Conservation (phyloP, 2,329 filamentous ascomycete genomes). For the Podosphaera aphanis region DNA sequence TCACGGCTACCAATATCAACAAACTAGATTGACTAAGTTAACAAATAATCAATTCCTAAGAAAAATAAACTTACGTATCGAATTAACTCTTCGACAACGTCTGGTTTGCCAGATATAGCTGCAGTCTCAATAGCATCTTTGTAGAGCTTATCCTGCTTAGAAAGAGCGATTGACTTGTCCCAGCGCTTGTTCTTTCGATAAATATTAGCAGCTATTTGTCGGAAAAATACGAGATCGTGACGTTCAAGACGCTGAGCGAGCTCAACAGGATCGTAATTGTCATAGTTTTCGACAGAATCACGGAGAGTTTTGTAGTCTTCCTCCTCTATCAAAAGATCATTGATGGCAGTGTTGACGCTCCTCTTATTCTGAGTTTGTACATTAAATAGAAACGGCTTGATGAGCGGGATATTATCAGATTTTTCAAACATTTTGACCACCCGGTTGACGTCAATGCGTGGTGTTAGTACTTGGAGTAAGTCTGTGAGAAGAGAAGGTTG, state of each 20-base stretch:
- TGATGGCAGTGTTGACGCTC: slow-evolving; percentile 92
- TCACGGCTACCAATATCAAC: slow-evolving; percentile 97
- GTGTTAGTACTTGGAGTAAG: slow-evolving; percentile 71
- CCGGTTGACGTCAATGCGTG: slow-evolving; percentile 89
- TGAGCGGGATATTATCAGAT: slow-evolving; percentile 89
- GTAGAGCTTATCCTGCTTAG: slow-evolving; percentile 98
- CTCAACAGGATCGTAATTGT: slow-evolving; percentile 93
- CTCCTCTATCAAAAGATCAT: slow-evolving; percentile 91
- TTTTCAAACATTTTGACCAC: slow-evolving; percentile 99
- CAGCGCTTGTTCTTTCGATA: slow-evolving; percentile 99
- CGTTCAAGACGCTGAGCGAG: slow-evolving; percentile 83
- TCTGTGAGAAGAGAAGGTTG: slow-evolving; percentile 93
- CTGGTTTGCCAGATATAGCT: slow-evolving; percentile 69
- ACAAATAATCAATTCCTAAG: not conserved
- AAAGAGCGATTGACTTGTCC: slow-evolving; percentile 95
- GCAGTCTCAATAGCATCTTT: slow-evolving; percentile 98
- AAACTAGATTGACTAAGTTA: slow-evolving; percentile 38
- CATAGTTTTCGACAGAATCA: slow-evolving; percentile 94
- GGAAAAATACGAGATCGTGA: slow-evolving; percentile 96
- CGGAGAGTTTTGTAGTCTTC: slow-evolving; percentile 97
- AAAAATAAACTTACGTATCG: slow-evolving; percentile 70
- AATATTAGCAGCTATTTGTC: slow-evolving; percentile 91
- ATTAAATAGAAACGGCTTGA: slow-evolving; percentile 95
- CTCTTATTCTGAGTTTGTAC: slow-evolving; percentile 97
- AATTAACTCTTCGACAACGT: slow-evolving; percentile 85